These are phyloP conservation scores for Albatrellus ellisii DNA, from an alignment of 768 basidiomycete species.

Conservation along the genomic window DNA sequence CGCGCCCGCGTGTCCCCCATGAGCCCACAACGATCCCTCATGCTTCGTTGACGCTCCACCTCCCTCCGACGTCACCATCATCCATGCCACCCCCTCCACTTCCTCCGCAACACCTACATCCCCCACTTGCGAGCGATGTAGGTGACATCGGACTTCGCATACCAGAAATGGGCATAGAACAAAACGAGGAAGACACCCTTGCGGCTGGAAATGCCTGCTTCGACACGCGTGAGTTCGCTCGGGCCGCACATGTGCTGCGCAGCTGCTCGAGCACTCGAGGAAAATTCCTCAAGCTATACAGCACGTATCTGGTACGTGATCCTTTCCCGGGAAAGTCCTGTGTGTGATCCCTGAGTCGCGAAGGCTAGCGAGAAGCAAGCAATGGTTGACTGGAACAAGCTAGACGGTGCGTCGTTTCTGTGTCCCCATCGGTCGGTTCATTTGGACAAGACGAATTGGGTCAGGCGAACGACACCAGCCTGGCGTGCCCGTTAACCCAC, in stretches of 20 bases:
- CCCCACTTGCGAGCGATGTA: conserved; percentile 7
- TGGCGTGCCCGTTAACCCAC: conserved; percentile 48
- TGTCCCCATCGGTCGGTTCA: not conserved
- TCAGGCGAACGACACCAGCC: conserved; percentile 64
- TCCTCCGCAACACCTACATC: conserved; percentile 7
- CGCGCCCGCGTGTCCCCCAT: too few species aligned
- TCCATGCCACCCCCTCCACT: conserved; percentile 7
- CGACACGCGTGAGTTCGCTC: conserved; percentile 64
- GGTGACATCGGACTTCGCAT: not conserved
- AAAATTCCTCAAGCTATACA: conserved; percentile 66
- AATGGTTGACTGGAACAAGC: conserved; percentile 74
- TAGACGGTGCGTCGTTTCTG: conserved; percentile 41
- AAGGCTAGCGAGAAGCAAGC: conserved; percentile 79
- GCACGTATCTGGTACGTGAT: conserved; percentile 69
- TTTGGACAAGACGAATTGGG: not conserved
- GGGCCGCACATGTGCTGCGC: conserved; percentile 53
- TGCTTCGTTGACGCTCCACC: not conserved
- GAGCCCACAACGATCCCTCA: conserved; percentile 9
- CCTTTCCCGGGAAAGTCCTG: conserved; percentile 2
- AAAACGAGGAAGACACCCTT: conserved; percentile 59
- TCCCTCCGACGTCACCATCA: conserved; percentile 17
- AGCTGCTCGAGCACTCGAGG: conserved; percentile 60
- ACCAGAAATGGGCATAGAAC: conserved; percentile 26
- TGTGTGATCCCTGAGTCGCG: conserved; percentile 5
- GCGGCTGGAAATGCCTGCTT: conserved; percentile 61